Conservation (phyloP, 208 protist species). For the Trypanosomatidae sp. region DNA sequence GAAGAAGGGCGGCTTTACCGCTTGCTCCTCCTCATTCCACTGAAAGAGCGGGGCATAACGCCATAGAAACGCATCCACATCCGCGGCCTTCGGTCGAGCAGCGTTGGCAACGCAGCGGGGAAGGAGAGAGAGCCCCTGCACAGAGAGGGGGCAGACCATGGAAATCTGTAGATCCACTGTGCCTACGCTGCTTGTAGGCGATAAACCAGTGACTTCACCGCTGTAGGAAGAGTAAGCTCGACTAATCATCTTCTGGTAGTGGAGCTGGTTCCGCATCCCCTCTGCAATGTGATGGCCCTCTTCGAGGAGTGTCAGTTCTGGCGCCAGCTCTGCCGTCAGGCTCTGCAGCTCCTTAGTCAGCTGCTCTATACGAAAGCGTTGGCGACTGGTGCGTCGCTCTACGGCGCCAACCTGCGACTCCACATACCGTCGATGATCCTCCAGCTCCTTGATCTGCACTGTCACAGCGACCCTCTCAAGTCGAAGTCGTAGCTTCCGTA, state of each 20-base stretch:
- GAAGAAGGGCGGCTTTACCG: constrained; percentile 32
- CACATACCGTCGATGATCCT: constrained; percentile 11
- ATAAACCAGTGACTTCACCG: background rate
- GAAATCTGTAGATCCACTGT: background rate
- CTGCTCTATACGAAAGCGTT: constrained; percentile 18
- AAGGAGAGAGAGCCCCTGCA: constrained; percentile 13
- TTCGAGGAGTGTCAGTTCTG: constrained; percentile 6
- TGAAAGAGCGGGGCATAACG: constrained; percentile 52
- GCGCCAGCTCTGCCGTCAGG: constrained; percentile 18
- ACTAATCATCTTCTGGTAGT: constrained; percentile 31
- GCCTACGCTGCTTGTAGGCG: background rate
- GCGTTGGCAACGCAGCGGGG: background rate
- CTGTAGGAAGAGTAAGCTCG: background rate
- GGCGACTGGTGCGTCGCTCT: constrained; percentile 2
- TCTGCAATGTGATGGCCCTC: constrained; percentile 18
- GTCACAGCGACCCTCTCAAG: constrained; percentile 7
- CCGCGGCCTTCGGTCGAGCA: background rate
- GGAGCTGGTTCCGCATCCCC: constrained; percentile 19
- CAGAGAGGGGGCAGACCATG: constrained; percentile 7
- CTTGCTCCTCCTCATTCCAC: constrained; percentile 17
- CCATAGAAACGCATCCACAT: constrained; percentile 35
- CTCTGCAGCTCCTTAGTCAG: constrained; percentile 18
- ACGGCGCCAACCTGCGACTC: constrained; percentile 12
- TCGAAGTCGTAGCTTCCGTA: constrained; percentile 41
- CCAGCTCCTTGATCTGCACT: constrained; percentile 34